Base-by-base conservation (phyloP, 2,329 filamentous ascomycete species). In the Whalleya microplaca region DNA sequence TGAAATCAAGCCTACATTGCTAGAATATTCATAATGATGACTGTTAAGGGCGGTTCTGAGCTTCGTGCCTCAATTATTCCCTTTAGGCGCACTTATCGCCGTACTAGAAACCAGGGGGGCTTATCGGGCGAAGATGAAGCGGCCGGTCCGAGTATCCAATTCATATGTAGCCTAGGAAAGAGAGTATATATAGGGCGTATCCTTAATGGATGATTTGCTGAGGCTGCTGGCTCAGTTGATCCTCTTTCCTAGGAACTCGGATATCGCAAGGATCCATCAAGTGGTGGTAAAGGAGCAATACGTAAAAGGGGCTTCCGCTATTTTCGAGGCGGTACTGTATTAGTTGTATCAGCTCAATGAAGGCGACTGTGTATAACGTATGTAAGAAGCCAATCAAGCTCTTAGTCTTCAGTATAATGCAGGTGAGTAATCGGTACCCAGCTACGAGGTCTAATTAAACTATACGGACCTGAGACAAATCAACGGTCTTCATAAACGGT, bases 401-500 rank as follows among this genome's bases (percentile, higher is more conserved):
- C 32, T 12, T 7, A 37, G 32, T 12, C 32, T 37, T 16, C 32
- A 37, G 32, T 12, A 37, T 37, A 37, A 16, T 37, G 6, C 32
- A 7, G n/a, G 3, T 37, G 7, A 37, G 32, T 37, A 12, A 37
- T 37, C 32, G 14, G 14, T 16, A 37, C 10, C 32, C 3, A 37
- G 32, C 14, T 12, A 37, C 14, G 32, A 37, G 32, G 32, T 37
- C 14, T 51, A 44, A 60, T 37, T 44, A 10, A 32, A 7, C n/a
- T 16, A 50, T 14, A 29, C 41, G 6, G 12, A n/a, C 21, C 37
- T 19, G 18, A 16, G 5, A n/a, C 37, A 42, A n/a, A 37, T 45
- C 6, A 20, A 48, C 16, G 27, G 21, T 9, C 40, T 43, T 19
- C 32, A 18, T 61, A n/a, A n/a, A n/a, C 60, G 58, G 60, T 32